Percentiles rank a stretch among this genome's conserved stretches.
These are phyloP conservation scores for Nigrospora osmanthi DNA, from an alignment of 2,329 filamentous ascomycete species.

Conservation along the genomic window DNA sequence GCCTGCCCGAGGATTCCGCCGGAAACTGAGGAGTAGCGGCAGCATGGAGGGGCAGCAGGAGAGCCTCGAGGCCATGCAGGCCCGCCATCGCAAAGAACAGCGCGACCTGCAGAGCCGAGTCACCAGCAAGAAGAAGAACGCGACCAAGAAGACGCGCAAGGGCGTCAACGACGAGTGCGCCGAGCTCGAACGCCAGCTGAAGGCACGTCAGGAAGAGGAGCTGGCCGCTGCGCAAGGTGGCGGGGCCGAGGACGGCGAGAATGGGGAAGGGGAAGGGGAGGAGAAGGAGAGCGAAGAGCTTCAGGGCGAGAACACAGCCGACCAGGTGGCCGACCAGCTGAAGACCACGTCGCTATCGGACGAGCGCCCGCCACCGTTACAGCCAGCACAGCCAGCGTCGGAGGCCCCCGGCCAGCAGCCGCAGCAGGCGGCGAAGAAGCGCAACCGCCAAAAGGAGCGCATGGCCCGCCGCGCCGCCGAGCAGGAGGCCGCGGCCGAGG, in stretches of 20 bases:
- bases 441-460: constrained; percentile 85
- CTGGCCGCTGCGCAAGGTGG: constrained; percentile 30
- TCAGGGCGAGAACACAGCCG: constrained; percentile 6
- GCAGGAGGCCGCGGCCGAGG: constrained; percentile 58
- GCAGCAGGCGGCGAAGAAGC: constrained; percentile 51
- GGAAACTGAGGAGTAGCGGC: no score
- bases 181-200: constrained; percentile 57
- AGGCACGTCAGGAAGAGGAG: constrained; percentile 60
- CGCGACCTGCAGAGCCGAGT: constrained; percentile 77
- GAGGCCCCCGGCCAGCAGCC: constrained; percentile 2
- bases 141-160: constrained; percentile 78
- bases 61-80: constrained; percentile 63
- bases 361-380: constrained; percentile 5
- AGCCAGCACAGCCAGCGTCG: constrained; percentile 4
- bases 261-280: no score
- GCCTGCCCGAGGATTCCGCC: no score
- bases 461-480: constrained; percentile 85
- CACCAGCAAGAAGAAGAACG: constrained; percentile 94
- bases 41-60: background rate
- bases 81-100: constrained; percentile 80
- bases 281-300: constrained; percentile 9
- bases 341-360: constrained; percentile 8
- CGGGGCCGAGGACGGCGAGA: constrained; percentile 6
- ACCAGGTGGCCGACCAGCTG: constrained; percentile 11
- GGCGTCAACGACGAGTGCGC: constrained; percentile 72